Conservation (phyloP, 768 basidiomycete genomes). For the Tricholoma bakamatsutake region DNA sequence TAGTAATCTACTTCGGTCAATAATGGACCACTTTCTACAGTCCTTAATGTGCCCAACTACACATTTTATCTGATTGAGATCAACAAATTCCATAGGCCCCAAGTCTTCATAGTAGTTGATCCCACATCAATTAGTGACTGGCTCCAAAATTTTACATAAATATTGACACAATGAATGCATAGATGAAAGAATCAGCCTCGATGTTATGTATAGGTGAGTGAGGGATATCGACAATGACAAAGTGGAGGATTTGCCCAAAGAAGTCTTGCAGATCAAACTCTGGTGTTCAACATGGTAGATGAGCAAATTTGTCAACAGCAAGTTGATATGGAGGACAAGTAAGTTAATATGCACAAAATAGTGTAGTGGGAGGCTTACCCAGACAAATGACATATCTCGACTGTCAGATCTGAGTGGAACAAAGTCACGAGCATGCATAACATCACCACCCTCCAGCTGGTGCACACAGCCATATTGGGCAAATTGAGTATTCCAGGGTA, state of each 20-base stretch:
- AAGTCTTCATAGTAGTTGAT: slow-evolving; percentile 17
- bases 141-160: neutral
- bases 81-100: too few relatives aligned
- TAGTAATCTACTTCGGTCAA: too few relatives aligned
- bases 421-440: slow-evolving; percentile 13
- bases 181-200: slow-evolving; percentile 13
- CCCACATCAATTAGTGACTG: slow-evolving; percentile 7
- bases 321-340: too few relatives aligned
- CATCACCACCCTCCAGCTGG: slow-evolving; percentile 23
- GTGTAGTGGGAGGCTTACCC: slow-evolving; percentile 17
- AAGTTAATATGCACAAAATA: too few relatives aligned
- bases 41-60: too few relatives aligned
- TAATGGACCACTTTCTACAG: too few relatives aligned
- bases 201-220: slow-evolving; percentile 9
- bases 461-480: slow-evolving; percentile 22
- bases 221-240: slow-evolving; percentile 21
- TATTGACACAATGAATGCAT: slow-evolving; percentile 11
- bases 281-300: slow-evolving; percentile 1
- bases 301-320: slow-evolving; percentile 22
- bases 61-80: too few relatives aligned
- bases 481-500: slow-evolving; percentile 2
- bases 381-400: slow-evolving; percentile 26
- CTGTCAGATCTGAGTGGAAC: slow-evolving; percentile 12
- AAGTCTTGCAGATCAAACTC: slow-evolving; percentile 8
- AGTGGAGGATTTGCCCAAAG: slow-evolving; percentile 27